Evolutionary conservation across 1,284 basidiomycete species (phyloP), one percentile per base, ranked within the genome.

Genomic region (Exsudoporus floridanus): DNA sequence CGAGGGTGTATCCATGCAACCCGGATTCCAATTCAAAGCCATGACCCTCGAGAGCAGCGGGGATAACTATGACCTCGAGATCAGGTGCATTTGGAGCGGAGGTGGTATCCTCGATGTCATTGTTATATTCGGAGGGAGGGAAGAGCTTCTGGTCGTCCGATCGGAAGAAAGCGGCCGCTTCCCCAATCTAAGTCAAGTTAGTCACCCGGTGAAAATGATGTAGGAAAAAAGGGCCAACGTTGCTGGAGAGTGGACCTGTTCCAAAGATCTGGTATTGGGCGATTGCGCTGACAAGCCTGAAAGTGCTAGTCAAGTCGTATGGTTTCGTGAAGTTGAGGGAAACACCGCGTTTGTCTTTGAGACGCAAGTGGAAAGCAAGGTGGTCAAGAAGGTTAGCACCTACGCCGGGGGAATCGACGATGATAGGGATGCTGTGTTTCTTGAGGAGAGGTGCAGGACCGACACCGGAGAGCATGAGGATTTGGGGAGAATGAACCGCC

Each of bases 401-500:
- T 8, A 89, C 86, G 8, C 78, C 80, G 0, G 82, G 77, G 4
- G 81, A 72, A 56, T 86, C 78, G 36, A 75, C 66, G 1, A 85
- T 61, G 14, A 85, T 65, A 0, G 77, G 73, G 28, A 88, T 82
- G 8, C 63, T 60, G 51, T 79, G 71, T 33, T 72, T 63, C 9
- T 70, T 56, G n/a, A 89, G 75, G 19, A 86, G 75, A 16, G 72
- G 67, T 4, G 74, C 74, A 18, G 84, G 81, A 0, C 87, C 87
- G 21, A 89, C 66, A 5, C 88, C 88, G 16, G 84, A 86, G 31
- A 88, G 74, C 74, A 89, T 77, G 13, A 92, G 76, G 37, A 91
- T 78, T 74, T 90, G 66, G 12, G 86, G 86, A 12, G 82, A 78
- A 52, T 85, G 82, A 9, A 87, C 67, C 0, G 83, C 77, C 0